Base-by-base conservation (phyloP, 176 grass and related monocot species). In the Aegilops tauschii region DNA sequence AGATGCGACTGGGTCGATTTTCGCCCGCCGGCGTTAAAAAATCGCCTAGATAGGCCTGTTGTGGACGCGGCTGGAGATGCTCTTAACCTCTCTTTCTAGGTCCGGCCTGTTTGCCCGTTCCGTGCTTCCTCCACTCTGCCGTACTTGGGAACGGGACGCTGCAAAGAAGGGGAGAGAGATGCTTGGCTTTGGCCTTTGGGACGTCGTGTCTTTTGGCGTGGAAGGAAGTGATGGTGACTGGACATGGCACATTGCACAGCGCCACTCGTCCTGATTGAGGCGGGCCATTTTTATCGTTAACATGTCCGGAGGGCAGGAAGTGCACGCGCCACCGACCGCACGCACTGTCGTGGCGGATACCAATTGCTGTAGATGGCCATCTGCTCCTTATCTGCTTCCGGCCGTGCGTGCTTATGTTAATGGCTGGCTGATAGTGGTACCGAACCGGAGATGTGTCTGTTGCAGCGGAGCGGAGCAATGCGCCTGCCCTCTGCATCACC, bases 261-360 rank as follows among this genome's bases (percentile, higher is more conserved):
- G 32, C 65, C 17, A 73, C 20, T 21, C 29, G 25, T 84, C 77
- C 3, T 39, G 8, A 29, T 52, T n/a, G 83, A 52, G 10, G 79
- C 54, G 7, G 72, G 4, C 37, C 14, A 4, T 8, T 12, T 10
- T 73, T 44, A 52, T 30, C 64, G 84, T 90, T 86, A 86, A 39
- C 50, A 82, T 39, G 88, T 78, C 79, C 25, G 16, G 50, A 28
- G 71, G 12, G 23, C 71, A 1, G 21, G 88, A 86, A 18, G 63
- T 14, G 72, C 52, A 82, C 88, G 79, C 72, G 64, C 83, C 79
- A 90, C 63, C 84, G 79, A 82, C 65, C 79, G 72, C 8, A 17
- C 84, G 83, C 84, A 65, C 64, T 32, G 49, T 64, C 66, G 42
- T 21, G 25, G 5, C 37, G 14, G 73, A 71, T 37, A 47, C 52